These are phyloP conservation scores for Borovskyia barvae DNA, from an alignment of 208 protist genomes.

Conservation along the genomic window DNA sequence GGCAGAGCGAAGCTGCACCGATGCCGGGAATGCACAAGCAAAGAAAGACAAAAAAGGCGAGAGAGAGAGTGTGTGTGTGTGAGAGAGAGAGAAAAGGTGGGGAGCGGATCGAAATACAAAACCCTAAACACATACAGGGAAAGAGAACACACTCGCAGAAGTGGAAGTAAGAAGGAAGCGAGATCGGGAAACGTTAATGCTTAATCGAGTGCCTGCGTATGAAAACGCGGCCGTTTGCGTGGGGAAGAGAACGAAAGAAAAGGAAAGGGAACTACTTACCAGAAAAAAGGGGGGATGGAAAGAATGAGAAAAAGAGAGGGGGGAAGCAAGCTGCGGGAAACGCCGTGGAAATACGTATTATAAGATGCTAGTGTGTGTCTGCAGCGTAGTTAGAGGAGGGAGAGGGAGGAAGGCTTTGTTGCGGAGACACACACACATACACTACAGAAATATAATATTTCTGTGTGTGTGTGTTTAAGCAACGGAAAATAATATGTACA, in stretches of 20 bases:
- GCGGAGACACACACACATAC: no score
- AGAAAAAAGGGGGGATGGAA: background rate
- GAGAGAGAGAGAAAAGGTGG: background rate
- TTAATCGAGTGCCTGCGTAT: no score
- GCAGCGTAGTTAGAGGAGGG: no score
- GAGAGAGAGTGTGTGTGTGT: background rate
- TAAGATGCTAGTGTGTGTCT: background rate
- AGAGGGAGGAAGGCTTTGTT: no score
- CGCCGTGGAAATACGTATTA: background rate
- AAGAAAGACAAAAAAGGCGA: background rate
- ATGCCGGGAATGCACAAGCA: background rate
- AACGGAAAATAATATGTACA: no score
- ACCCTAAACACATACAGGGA: conserved; percentile 5
- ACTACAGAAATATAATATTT: no score
- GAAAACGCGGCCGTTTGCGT: no score
- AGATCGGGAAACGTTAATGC: no score
- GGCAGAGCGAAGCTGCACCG: background rate
- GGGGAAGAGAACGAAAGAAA: background rate
- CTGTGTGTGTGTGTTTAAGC: no score
- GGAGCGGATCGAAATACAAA: background rate
- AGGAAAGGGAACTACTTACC: background rate
- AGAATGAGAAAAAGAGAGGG: conserved; percentile 1
- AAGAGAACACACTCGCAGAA: background rate
- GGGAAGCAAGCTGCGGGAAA: background rate
- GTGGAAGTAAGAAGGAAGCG: conserved; percentile 2